Percentiles rank a stretch among this genome's conserved stretches.
Evolutionary conservation across 495 filamentous ascomycete genomes (phyloP).

Genomic region (Margaritispora aquatica): DNA sequence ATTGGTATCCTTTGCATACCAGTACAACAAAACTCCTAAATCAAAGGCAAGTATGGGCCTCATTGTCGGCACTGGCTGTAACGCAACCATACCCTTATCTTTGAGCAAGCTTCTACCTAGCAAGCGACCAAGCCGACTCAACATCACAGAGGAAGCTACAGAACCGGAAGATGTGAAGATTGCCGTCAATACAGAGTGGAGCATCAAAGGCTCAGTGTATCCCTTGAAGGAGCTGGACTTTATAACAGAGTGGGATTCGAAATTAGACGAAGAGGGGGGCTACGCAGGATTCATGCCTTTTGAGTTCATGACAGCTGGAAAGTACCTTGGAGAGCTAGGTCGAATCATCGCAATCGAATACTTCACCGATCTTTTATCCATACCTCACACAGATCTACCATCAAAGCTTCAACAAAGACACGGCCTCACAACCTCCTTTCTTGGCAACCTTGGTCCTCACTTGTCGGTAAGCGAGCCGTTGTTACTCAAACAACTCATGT

Average conservation of each 20-base stretch:
- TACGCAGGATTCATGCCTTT: constrained; percentile 78
- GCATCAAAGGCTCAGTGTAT: constrained; percentile 64
- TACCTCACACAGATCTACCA: constrained; percentile 42
- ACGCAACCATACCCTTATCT: constrained; percentile 72
- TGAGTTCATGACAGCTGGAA: constrained; percentile 81
- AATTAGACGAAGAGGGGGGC: constrained; percentile 59
- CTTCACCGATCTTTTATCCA: constrained; percentile 39
- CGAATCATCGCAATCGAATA: constrained; percentile 66
- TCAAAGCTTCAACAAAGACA: constrained; percentile 54
- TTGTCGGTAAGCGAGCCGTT: constrained; percentile 40
- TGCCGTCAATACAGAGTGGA: constrained; percentile 83
- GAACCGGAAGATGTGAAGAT: constrained; percentile 56
- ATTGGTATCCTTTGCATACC: constrained; percentile 68
- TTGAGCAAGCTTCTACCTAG: constrained; percentile 54
- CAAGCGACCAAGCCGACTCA: constrained; percentile 44
- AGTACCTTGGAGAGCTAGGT: constrained; percentile 80
- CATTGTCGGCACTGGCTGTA: constrained; percentile 79
- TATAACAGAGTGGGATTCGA: constrained; percentile 64
- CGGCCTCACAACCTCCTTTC: constrained; percentile 64
- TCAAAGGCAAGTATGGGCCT: constrained; percentile 68
- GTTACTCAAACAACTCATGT: constrained; percentile 44
- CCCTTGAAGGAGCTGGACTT: constrained; percentile 59
- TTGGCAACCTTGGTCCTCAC: constrained; percentile 51
- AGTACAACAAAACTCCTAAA: constrained; percentile 47
- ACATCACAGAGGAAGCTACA: constrained; percentile 28